A percentile compares a stretch with the other conserved stretches of the same genome.
These are phyloP conservation scores for Ogataea pilisensis DNA, from an alignment of 805 yeast species.

Conservation along the genomic window DNA sequence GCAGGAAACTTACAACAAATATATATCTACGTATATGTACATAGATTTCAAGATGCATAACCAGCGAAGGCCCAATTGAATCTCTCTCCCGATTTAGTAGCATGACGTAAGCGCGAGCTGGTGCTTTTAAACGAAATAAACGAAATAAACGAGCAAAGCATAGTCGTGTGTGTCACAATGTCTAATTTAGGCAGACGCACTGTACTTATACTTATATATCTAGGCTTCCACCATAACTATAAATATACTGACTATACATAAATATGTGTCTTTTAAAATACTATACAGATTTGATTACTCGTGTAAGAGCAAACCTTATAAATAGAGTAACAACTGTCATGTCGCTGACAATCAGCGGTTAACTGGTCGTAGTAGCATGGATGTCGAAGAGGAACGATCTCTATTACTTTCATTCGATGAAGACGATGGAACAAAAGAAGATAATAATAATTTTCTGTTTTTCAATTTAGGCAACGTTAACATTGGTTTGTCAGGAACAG, in stretches of 20 bases:
- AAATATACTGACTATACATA: not conserved
- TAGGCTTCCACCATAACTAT: too few species aligned
- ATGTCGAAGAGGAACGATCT: not conserved
- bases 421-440: not conserved
- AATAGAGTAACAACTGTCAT: not conserved
- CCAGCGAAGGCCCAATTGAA: too few species aligned
- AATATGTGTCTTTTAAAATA: too few species aligned
- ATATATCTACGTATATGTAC: too few species aligned
- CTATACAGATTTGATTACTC: too few species aligned
- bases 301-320: too few species aligned
- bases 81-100: too few species aligned
- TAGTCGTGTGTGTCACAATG: not conserved
- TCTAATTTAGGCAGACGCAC: not conserved
- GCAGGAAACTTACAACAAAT: too few species aligned
- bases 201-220: not conserved
- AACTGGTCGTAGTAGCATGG: not conserved
- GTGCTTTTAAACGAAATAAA: constrained; percentile 1
- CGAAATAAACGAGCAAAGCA: constrained; percentile 1
- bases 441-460: not conserved
- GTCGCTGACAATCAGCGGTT: not conserved
- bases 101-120: too few species aligned
- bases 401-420: not conserved
- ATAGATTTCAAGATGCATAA: too few species aligned
- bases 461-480: not conserved
- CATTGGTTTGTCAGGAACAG: constrained; percentile 3